Evolutionary conservation across 73 alveolate species (phyloP).

Genomic region (Paramecium tetraurelia): DNA sequence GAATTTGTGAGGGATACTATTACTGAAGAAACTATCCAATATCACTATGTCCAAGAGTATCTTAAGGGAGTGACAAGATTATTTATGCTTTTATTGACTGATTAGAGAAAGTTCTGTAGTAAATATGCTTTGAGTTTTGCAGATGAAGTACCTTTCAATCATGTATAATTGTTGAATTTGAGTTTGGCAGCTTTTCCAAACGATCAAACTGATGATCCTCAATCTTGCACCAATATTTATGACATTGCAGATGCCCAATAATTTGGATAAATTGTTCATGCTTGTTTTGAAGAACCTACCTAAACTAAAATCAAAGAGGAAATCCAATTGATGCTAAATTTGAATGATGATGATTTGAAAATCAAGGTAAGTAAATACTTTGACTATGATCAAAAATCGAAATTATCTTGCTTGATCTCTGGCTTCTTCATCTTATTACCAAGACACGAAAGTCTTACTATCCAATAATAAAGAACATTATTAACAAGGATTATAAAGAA

Average conservation of each 20-base stretch:
- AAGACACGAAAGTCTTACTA: background rate
- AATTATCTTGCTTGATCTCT: background rate
- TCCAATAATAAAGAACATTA: background rate
- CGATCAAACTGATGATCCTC: background rate
- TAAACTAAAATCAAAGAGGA: background rate
- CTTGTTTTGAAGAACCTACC: background rate
- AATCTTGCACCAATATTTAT: background rate
- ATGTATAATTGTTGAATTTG: constrained; percentile 21
- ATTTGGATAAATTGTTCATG: background rate
- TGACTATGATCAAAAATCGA: constrained; percentile 17
- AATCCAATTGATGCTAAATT: background rate
- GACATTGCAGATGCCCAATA: background rate
- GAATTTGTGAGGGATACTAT: constrained; percentile 31
- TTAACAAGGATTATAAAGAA: background rate
- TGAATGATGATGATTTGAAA: constrained; percentile 30
- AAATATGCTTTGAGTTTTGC: background rate
- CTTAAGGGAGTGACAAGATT: constrained; percentile 1
- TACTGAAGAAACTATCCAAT: background rate
- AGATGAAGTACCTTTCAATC: constrained; percentile 38
- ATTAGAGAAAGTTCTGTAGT: background rate
- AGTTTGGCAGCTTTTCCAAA: constrained; percentile 8
- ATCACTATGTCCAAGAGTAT: background rate
- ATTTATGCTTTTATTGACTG: background rate
- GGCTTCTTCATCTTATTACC: constrained; percentile 43
- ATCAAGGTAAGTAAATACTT: background rate